Evolutionary conservation across 305 asterid species (phyloP).

Genomic region (Fraxinus floribunda): DNA sequence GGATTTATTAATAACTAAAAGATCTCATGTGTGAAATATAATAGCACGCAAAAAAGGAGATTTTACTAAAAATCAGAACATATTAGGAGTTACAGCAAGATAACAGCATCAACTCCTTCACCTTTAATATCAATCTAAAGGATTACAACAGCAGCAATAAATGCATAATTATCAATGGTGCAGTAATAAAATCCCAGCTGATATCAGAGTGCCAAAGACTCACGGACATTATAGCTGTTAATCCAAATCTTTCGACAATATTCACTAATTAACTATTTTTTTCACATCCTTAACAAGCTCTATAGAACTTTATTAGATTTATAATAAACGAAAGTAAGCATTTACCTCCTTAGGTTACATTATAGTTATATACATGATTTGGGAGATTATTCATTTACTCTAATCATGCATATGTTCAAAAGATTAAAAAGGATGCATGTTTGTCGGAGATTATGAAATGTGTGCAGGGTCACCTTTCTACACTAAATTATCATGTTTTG

Average conservation of each 20-base stretch:
- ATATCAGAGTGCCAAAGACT: background rate
- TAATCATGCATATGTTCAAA: constrained; percentile 27
- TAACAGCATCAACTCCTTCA: background rate
- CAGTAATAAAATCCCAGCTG: background rate
- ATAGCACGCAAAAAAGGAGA: background rate
- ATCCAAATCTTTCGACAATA: background rate
- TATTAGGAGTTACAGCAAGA: background rate
- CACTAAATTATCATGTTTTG: constrained; percentile 16
- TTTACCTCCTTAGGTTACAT: background rate
- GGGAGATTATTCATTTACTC: constrained; percentile 27
- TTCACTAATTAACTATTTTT: background rate
- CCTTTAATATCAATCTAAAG: background rate
- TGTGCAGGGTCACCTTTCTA: background rate
- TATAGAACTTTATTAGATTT: background rate
- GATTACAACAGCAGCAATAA: background rate
- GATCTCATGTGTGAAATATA: background rate
- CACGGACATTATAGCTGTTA: background rate
- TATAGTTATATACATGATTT: background rate
- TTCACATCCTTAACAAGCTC: background rate
- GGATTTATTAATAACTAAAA: background rate
- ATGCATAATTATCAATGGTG: background rate
- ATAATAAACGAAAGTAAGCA: background rate
- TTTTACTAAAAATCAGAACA: background rate
- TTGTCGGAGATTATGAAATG: constrained; percentile 6
- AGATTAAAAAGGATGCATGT: constrained; percentile 31